Base-by-base conservation (phyloP, 805 yeast species). In the Candida pseudofarinosa region DNA sequence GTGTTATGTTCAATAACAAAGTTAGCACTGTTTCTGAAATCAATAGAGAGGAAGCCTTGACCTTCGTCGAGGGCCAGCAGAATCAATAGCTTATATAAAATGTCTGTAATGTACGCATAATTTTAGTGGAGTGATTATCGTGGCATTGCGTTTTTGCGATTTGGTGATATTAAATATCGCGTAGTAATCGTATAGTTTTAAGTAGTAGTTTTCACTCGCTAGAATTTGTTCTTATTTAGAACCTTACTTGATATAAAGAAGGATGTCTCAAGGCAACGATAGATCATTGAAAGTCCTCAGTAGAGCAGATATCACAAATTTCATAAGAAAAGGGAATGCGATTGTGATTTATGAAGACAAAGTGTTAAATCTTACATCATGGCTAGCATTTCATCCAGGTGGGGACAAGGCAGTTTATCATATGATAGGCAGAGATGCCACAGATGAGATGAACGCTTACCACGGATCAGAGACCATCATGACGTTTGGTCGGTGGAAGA, bases 361-460 rank as follows among this genome's bases (percentile, higher is more conserved):
- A 16, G 95, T 85, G 4, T 67, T 88, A 34, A 76, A 80, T 50
- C 67, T 89, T 44, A 81, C 88, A 42, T 49, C 63, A 6, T 88
- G 96, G 96, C 60, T 88, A 30, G 69, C 69, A 19, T 69, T 53
- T 39, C 97, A 88, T 60, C 97, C 97, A 0, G 97, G 97, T 13
- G 96, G 97, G 4, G 90, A 83, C 45, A 85, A 80, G 55, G 90
- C 95, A 1, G 81, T 89, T 4, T 71, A 70, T 52, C 97, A 89
- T 62, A 73, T 88, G 83, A 77, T 88, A 3, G 97, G 97, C 1
- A 67, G 91, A 43, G 96, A 88, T 62, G 95, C 96, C 16, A 83
- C 93, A 0, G 95, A 88, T 58, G 96, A 89, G 59, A 88, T 88
- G 86, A 76, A 81, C 41, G 89, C 90, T 6, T 88, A 87, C 54